These are phyloP conservation scores for Lentinula sp. DNA, from an alignment of 768 basidiomycete species.

Conservation along the genomic window DNA sequence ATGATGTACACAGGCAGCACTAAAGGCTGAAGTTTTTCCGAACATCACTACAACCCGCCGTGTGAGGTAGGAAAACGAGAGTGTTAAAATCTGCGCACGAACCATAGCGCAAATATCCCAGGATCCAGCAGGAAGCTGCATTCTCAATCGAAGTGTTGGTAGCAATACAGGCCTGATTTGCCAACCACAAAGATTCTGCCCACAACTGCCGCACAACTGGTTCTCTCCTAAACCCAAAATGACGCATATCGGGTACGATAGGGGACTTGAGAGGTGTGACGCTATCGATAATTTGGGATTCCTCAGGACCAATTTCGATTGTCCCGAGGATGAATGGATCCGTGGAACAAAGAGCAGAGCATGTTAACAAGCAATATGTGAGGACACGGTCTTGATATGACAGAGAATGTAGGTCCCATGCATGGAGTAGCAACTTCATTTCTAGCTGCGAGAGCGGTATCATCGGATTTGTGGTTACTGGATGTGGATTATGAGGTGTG, in stretches of 20 bases:
- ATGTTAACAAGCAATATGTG: conserved; percentile 5
- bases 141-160: background rate
- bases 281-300: background rate
- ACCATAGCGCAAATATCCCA: background rate
- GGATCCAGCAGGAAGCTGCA: conserved; percentile 2
- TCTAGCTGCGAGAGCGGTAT: background rate
- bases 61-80: background rate
- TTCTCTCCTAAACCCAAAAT: background rate
- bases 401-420: conserved; percentile 5
- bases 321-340: conserved; percentile 8
- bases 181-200: conserved; percentile 1
- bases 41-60: background rate
- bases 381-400: conserved; percentile 5
- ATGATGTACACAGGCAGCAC: background rate
- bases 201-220: background rate
- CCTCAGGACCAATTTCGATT: background rate
- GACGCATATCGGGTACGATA: background rate
- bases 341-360: background rate
- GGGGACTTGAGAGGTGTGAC: background rate
- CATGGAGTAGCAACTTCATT: background rate
- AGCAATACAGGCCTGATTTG: background rate
- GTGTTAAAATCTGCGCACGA: background rate
- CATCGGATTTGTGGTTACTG: background rate
- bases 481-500: background rate
- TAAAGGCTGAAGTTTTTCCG: background rate